These are phyloP conservation scores for Pestalotiopsis sp. DNA, from an alignment of 2,329 filamentous ascomycete genomes.

Conservation along the genomic window DNA sequence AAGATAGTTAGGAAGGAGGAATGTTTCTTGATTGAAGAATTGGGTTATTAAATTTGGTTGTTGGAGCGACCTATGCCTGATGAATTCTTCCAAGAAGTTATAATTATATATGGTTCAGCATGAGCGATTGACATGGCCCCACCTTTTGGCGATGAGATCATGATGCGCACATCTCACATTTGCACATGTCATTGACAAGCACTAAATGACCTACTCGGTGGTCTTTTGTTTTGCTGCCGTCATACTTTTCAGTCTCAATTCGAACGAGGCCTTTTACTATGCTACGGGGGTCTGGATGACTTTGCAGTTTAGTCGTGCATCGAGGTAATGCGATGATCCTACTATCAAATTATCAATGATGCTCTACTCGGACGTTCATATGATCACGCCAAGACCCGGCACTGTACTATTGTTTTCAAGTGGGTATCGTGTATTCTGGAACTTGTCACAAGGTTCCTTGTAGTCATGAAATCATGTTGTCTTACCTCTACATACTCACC, in stretches of 20 bases:
- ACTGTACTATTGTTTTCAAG: neutral
- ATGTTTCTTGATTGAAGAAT: neutral
- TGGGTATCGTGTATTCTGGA: neutral
- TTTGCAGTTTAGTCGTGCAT: no score
- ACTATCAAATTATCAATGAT: no score
- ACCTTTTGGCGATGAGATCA: constrained; percentile 6
- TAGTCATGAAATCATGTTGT: neutral
- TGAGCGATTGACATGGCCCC: neutral
- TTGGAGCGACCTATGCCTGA: no score
- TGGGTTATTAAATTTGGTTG: no score
- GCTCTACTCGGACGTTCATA: no score
- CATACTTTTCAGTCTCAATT: neutral
- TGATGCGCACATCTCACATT: constrained; percentile 9
- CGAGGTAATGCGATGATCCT: no score
- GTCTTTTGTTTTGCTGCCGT: neutral
- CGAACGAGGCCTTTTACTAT: neutral
- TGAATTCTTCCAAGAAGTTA: neutral
- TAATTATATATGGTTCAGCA: neutral
- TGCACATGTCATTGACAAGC: constrained; percentile 6
- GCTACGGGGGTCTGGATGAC: neutral
- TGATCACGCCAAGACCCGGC: neutral
- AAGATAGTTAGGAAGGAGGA: neutral
- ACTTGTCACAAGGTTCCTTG: neutral
- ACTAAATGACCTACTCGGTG: neutral
- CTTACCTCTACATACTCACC: neutral